phyloP scores from a whole-genome alignment of 345 rosid genomes.

The Eucalyptus curtisii region DNA sequence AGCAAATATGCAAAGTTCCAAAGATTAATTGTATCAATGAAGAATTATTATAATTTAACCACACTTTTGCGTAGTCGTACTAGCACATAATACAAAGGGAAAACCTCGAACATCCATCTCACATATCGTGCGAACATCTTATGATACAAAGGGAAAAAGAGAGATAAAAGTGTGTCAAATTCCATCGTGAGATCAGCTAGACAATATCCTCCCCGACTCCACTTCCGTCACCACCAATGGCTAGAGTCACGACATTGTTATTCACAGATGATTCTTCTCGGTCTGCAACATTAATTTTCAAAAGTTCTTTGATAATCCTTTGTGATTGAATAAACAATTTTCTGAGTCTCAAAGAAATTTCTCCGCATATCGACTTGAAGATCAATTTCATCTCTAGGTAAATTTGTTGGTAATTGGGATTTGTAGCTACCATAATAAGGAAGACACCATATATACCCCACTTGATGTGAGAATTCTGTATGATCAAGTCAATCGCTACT shows the following conservation, averaged over 20 bases:
- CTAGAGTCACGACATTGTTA: not conserved
- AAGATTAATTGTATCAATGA: not conserved
- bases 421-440: not conserved
- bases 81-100: not conserved
- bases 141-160: not conserved
- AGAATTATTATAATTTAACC: not conserved
- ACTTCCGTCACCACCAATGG: accelerated
- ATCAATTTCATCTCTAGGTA: not conserved
- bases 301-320: not conserved
- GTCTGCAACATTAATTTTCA: not conserved
- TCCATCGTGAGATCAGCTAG: not conserved
- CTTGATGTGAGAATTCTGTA: not conserved
- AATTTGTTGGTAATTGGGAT: not conserved
- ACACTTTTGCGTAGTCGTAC: not conserved
- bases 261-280: not conserved
- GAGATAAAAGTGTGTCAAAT: not conserved
- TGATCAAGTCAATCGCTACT: not conserved
- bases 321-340: not conserved
- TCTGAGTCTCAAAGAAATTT: not conserved
- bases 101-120: not conserved
- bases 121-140: not conserved
- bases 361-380: not conserved
- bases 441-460: not conserved
- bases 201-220: not conserved
- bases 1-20: not conserved